phyloP scores from a whole-genome alignment of 179 eudicot species.

The Kewa caespitosa region DNA sequence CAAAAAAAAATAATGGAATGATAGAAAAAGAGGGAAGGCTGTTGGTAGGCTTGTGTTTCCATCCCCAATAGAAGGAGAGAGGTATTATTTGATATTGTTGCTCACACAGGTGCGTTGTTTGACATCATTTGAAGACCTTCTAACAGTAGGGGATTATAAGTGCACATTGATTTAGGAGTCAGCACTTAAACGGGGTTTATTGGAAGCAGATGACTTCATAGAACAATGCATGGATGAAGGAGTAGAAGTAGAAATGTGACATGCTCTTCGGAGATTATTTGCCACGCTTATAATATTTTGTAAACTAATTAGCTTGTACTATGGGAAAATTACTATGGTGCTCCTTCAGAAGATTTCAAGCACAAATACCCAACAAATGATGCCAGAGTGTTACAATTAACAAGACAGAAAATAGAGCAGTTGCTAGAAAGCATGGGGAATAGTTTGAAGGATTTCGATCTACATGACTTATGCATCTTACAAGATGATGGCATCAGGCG shows the following conservation, averaged over 20 bases:
- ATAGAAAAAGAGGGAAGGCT: background rate
- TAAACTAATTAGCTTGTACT: background rate
- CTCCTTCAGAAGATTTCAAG: background rate
- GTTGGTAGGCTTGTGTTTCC: background rate
- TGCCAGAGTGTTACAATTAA: background rate
- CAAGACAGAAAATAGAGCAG: background rate
- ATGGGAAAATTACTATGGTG: background rate
- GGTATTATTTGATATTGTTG: background rate
- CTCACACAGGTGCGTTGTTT: background rate
- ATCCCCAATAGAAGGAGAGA: background rate
- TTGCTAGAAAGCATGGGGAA: background rate
- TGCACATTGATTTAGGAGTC: background rate
- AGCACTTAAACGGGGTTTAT: background rate
- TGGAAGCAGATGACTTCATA: background rate
- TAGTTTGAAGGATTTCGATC: background rate
- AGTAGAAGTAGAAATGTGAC: background rate
- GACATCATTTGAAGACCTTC: background rate
- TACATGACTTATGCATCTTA: background rate
- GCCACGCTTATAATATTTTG: background rate
- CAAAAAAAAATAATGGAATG: background rate
- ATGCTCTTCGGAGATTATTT: background rate
- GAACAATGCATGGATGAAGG: background rate
- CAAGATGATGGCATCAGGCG: background rate
- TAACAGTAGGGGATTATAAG: background rate
- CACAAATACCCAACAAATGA: background rate